phyloP scores from a whole-genome alignment of 1,284 basidiomycete genomes.

The Stereum hirsutum region DNA sequence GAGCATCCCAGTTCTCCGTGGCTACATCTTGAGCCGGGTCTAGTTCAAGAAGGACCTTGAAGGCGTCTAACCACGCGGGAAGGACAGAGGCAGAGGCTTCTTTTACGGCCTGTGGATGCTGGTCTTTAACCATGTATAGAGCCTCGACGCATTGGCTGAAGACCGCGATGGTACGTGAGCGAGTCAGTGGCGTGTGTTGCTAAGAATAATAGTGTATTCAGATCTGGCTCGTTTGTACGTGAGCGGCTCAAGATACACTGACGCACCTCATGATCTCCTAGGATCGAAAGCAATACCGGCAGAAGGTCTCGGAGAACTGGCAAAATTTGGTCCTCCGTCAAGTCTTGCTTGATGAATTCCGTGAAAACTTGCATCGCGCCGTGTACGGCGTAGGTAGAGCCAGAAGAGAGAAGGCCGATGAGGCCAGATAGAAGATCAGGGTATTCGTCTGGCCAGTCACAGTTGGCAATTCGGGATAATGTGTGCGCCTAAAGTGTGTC shows the following conservation, averaged over 20 bases:
- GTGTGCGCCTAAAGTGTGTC: constrained; percentile 58
- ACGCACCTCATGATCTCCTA: constrained; percentile 66
- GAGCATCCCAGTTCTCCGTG: constrained; percentile 64
- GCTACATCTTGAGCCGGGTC: constrained; percentile 56
- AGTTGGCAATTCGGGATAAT: constrained; percentile 76
- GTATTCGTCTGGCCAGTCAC: constrained; percentile 94
- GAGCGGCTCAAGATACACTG: neutral
- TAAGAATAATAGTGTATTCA: constrained; percentile 18
- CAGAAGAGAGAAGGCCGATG: constrained; percentile 66
- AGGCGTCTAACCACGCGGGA: constrained; percentile 84
- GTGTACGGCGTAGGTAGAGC: constrained; percentile 69
- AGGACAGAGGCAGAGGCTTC: constrained; percentile 76
- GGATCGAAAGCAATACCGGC: constrained; percentile 77
- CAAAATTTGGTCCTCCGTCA: constrained; percentile 88
- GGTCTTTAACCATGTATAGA: constrained; percentile 91
- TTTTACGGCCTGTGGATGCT: constrained; percentile 80
- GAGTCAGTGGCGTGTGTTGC: constrained; percentile 70
- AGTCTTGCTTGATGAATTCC: constrained; percentile 85
- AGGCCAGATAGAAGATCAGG: constrained; percentile 71
- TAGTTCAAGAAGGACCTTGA: constrained; percentile 66
- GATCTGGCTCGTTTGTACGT: neutral
- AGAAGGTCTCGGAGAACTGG: constrained; percentile 80
- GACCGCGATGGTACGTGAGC: constrained; percentile 79
- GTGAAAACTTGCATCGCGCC: constrained; percentile 93
- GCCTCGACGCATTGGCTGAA: constrained; percentile 88